Conservation (phyloP, 208 protist genomes). For the Crithidia brevicula region DNA sequence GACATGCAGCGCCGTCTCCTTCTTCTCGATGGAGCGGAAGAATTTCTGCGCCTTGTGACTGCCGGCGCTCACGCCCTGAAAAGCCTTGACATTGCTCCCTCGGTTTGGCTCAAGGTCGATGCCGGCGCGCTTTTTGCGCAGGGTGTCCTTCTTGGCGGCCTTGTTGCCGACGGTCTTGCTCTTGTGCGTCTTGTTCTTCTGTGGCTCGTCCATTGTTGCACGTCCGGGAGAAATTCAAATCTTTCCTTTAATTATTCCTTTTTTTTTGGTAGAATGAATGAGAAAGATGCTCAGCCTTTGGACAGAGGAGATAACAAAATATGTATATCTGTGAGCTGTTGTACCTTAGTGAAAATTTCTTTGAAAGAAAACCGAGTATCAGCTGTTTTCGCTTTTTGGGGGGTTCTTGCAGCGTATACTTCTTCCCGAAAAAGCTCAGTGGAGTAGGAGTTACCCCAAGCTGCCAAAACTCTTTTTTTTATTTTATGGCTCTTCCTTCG, state of each 20-base stretch:
- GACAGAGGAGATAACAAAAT: no score
- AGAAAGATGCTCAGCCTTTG: no score
- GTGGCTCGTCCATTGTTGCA: constrained; percentile 61
- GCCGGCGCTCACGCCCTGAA: constrained; percentile 68
- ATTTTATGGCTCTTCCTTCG: no score
- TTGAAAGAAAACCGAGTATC: no score
- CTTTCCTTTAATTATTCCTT: not conserved
- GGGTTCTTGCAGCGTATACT: no score
- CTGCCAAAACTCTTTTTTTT: no score
- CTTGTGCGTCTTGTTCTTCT: constrained; percentile 92
- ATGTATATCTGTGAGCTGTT: no score
- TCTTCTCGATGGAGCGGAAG: constrained; percentile 86
- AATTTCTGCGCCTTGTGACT: constrained; percentile 87
- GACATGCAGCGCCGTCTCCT: constrained; percentile 82
- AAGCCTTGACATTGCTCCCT: constrained; percentile 92
- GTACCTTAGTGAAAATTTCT: no score
- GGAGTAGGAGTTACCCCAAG: no score
- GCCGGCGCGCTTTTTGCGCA: constrained; percentile 88
- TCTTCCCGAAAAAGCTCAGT: no score
- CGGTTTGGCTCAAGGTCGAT: constrained; percentile 92
- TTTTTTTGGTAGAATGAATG: not conserved
- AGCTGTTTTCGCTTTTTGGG: no score
- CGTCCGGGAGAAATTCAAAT: not conserved
- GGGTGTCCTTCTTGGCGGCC: constrained; percentile 82
- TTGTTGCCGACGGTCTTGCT: constrained; percentile 87